Evolutionary conservation across 441 rosid genomes (phyloP).

Genomic region (Euphorbia corollata): DNA sequence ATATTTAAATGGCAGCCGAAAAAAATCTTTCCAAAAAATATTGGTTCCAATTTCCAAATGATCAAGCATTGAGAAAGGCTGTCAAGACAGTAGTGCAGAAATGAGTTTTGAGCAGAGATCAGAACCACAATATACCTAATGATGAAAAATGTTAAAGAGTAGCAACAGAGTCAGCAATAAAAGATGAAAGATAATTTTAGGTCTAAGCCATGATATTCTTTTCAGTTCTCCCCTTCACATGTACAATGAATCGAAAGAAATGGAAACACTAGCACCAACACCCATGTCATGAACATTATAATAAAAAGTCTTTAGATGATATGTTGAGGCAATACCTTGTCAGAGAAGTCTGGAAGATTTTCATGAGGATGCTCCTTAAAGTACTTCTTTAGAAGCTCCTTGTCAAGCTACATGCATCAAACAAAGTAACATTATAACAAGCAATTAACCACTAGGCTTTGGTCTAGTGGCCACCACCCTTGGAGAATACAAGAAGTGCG

Average conservation of each 20-base stretch:
- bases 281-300: slow-evolving; percentile 2
- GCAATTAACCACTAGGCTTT: no score
- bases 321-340: slow-evolving; percentile 52
- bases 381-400: slow-evolving; percentile 55
- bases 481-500: no score
- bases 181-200: not conserved
- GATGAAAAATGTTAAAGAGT: not conserved
- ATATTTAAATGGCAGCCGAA: not conserved
- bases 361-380: slow-evolving; percentile 64
- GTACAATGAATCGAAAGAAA: not conserved
- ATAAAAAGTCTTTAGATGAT: slow-evolving; percentile 9
- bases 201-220: not conserved
- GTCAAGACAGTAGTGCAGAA: not conserved
- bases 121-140: no score
- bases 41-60: no score
- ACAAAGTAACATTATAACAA: slow-evolving; percentile 9
- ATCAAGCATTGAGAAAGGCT: not conserved
- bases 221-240: not conserved
- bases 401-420: slow-evolving; percentile 65
- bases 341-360: slow-evolving; percentile 49
- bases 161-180: not conserved
- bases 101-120: slow-evolving; percentile 2
- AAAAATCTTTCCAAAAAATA: not conserved
- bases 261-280: slow-evolving; percentile 1
- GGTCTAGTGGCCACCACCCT: no score